Evolutionary conservation across 2,329 filamentous ascomycete species (phyloP), one percentile per base, ranked within the genome.

Genomic region (Aureobasidium mangrovei): DNA sequence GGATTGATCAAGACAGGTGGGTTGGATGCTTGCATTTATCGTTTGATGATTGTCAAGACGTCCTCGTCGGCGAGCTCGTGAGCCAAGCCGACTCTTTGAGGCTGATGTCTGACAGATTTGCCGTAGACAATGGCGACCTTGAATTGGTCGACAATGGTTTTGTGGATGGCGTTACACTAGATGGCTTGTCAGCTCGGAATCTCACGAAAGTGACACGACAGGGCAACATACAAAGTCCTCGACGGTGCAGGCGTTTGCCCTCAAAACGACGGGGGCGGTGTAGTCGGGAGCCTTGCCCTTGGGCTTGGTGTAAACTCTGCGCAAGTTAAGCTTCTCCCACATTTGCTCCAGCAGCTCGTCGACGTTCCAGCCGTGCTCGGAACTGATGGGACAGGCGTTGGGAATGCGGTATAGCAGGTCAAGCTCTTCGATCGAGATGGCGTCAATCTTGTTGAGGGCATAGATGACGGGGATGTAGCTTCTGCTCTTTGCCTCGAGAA

Each of bases 391-490:
- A 57, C 93, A 93, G 10, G 93, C 90, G 68, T 97, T 95, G 46
- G 93, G 93, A 61, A 98, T 98, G 40, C 91, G 85, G 74, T 98
- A 97, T 29, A 98, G 78, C 58, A 98, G 76, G 72, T 98, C 93
- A 58, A 98, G 79, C 72, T 98, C 93, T 72, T 98, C 91, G 63
- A 98, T 97, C 49, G 88, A 91, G 69, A 98, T 97, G 54, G 91
- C 83, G 72, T 98, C 93, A 63, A 98, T 98, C 77, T 98, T 98
- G 81, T 98, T 98, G 64, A 98, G 79, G 40, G 94, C 93, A 74
- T 98, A 98, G 53, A 98, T 88, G 60, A 97, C 93, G n/a, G 93
- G 93, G 61, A 98, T 97, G 70, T 98, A 98, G 69, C 88, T 90
- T 71, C 93, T 82, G 68, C 86, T 89, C 77, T 88, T 95, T 44